A percentile compares a stretch with the other conserved stretches of the same genome.
phyloP scores from a whole-genome alignment of 495 filamentous ascomycete species.

The Penicillium antarcticum region DNA sequence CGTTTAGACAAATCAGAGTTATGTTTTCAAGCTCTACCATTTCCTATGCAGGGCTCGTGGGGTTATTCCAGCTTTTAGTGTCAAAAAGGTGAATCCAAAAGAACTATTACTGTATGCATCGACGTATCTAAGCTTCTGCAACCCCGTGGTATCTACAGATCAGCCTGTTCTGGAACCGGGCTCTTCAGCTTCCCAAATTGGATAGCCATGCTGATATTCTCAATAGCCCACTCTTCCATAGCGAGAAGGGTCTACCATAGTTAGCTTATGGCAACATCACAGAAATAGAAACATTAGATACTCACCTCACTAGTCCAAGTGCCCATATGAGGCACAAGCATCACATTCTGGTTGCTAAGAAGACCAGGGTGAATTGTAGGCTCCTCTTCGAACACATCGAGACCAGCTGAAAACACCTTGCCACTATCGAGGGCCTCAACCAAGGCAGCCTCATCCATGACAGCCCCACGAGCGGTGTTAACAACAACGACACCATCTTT shows the following conservation, averaged over 20 bases:
- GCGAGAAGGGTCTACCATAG: slow-evolving; percentile 49
- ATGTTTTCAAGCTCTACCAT: too few species aligned
- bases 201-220: slow-evolving; percentile 55
- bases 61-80: too few species aligned
- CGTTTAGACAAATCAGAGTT: too few species aligned
- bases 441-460: slow-evolving; percentile 70
- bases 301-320: slow-evolving; percentile 63
- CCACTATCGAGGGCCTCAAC: slow-evolving; percentile 60
- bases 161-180: slow-evolving; percentile 56
- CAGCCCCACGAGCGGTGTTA: slow-evolving; percentile 66
- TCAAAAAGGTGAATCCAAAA: too few species aligned
- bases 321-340: slow-evolving; percentile 68
- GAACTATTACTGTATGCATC: too few species aligned
- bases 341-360: slow-evolving; percentile 54
- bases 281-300: neutral
- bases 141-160: slow-evolving; percentile 26
- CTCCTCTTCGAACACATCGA: slow-evolving; percentile 72
- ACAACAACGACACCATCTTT: slow-evolving; percentile 69
- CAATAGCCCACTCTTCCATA: slow-evolving; percentile 66
- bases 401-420: slow-evolving; percentile 56
- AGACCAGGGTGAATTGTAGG: slow-evolving; percentile 62
- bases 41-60: too few species aligned
- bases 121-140: too few species aligned
- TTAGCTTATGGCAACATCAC: slow-evolving; percentile 3
- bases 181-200: slow-evolving; percentile 54